Evolutionary conservation across 768 basidiomycete genomes (phyloP).

Genomic region (Hortiboletus flavorubellus): DNA sequence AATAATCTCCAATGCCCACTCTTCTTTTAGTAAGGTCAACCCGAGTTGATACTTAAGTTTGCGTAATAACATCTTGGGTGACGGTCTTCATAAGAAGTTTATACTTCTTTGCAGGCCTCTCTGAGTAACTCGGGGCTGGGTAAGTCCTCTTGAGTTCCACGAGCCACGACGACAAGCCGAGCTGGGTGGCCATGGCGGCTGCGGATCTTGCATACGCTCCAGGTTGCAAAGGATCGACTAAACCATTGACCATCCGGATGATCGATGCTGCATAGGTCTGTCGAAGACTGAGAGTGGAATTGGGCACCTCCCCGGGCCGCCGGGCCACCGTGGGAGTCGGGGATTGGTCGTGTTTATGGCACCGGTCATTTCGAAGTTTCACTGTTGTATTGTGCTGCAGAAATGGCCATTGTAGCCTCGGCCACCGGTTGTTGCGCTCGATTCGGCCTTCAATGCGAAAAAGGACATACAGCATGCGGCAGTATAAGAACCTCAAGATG

Average conservation of each 20-base stretch:
- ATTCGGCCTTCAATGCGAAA: neutral
- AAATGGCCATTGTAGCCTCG: constrained; percentile 4
- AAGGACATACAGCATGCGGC: neutral
- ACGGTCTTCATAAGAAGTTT: constrained; percentile 63
- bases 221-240: constrained; percentile 91
- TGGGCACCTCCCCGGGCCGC: too few relatives aligned
- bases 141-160: constrained; percentile 92
- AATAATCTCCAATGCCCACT: constrained; percentile 65
- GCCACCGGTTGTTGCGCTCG: constrained; percentile 15
- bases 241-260: constrained; percentile 88
- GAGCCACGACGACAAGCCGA: constrained; percentile 83
- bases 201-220: constrained; percentile 91
- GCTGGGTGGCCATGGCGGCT: constrained; percentile 78
- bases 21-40: constrained; percentile 49
- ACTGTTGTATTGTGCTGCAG: constrained; percentile 17
- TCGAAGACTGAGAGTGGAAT: constrained; percentile 47
- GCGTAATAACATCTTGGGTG: constrained; percentile 62
- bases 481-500: constrained; percentile 18
- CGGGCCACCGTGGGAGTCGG: too few relatives aligned
- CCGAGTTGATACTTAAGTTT: constrained; percentile 40
- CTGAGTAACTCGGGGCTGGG: constrained; percentile 79
- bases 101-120: constrained; percentile 77
- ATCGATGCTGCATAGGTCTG: constrained; percentile 80
- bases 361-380: neutral
- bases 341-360: too few relatives aligned